phyloP scores from a whole-genome alignment of 2,329 filamentous ascomycete genomes.

The Aspergillus fumigatus region DNA sequence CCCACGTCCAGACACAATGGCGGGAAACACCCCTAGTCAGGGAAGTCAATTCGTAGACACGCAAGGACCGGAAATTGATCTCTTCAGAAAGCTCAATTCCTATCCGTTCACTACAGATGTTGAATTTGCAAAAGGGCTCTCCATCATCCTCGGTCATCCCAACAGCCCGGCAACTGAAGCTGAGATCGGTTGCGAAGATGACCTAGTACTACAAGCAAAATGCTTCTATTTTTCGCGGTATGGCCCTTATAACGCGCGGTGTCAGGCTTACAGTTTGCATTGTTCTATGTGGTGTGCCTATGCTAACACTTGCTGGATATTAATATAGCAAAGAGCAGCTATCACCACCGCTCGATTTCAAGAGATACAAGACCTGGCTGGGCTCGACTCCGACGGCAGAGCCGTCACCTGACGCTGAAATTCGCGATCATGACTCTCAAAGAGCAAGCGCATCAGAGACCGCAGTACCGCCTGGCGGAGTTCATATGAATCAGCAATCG shows the following conservation, averaged over 20 bases:
- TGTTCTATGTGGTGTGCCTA: neutral
- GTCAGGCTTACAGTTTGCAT: neutral
- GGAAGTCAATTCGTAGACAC: constrained; percentile 6
- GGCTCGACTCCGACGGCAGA: constrained; percentile 11
- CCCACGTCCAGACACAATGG: constrained; percentile 6
- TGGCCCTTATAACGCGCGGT: neutral
- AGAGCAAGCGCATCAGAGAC: constrained; percentile 5
- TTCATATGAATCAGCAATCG: constrained; percentile 9
- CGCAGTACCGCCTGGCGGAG: constrained; percentile 3
- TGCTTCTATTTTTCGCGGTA: constrained; percentile 47
- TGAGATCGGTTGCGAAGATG: constrained; percentile 37
- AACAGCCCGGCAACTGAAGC: constrained; percentile 33
- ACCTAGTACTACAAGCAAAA: constrained; percentile 43
- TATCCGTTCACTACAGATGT: constrained; percentile 40
- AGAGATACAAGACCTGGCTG: constrained; percentile 64
- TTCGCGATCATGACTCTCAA: constrained; percentile 4
- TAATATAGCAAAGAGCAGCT: constrained; percentile 35
- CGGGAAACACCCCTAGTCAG: neutral
- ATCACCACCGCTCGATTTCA: constrained; percentile 55
- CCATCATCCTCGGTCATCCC: constrained; percentile 42
- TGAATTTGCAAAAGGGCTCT: constrained; percentile 47
- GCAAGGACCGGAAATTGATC: constrained; percentile 4
- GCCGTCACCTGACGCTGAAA: constrained; percentile 1
- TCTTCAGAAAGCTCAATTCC: constrained; percentile 31
- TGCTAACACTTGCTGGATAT: neutral